Evolutionary conservation across 306 rosid species (phyloP), one percentile per base, ranked within the genome.

Genomic region (Calophaca sinica): DNA sequence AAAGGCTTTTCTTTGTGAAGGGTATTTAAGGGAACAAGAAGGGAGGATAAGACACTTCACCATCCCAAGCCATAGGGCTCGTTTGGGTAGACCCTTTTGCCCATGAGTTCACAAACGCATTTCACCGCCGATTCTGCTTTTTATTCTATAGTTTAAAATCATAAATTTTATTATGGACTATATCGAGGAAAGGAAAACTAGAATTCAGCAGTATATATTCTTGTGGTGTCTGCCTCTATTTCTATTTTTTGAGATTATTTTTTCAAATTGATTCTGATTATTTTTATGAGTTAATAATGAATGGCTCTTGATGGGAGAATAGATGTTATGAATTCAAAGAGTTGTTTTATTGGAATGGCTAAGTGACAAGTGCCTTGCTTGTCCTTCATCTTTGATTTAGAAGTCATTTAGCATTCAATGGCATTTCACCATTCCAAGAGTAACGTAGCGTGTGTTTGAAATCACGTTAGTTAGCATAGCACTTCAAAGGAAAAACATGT

Each of bases 1-100:
- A 0, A 87, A 79, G 62, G 71, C 84, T 10, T 94, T 94, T 31
- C 93, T 94, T 0, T 94, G 97, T 55, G 84, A 90, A 81, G 93
- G 96, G 1, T 94, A 94, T 77, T 60, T 94, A 70, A 84, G 68
- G 65, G 89, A 88, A 67, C 94, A 94, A 73, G 84, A 91, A 75
- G 96, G 97, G 0, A 85, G 97, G 75, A 80, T 94, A 4, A 85
- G 97, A 80, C 98, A 87, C 75, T 94, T 94, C 78, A 82, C 75
- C 3, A 77, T 94, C 67, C 98, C 98, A 0, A 94, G 92, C 75
- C 96, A 94, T 28, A 88, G 82, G 76, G 42, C 91, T 62, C 88
- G 90, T 49, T 7, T 6, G 10, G 88, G 86, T 8, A 83, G 88
- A 79, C 87, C 90, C 4, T 91, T 90, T 74, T 94, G 98, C 80